A percentile compares a stretch with the other conserved stretches of the same genome.
Evolutionary conservation across 2,329 filamentous ascomycete species (phyloP).

Genomic region (Capronia coronata): DNA sequence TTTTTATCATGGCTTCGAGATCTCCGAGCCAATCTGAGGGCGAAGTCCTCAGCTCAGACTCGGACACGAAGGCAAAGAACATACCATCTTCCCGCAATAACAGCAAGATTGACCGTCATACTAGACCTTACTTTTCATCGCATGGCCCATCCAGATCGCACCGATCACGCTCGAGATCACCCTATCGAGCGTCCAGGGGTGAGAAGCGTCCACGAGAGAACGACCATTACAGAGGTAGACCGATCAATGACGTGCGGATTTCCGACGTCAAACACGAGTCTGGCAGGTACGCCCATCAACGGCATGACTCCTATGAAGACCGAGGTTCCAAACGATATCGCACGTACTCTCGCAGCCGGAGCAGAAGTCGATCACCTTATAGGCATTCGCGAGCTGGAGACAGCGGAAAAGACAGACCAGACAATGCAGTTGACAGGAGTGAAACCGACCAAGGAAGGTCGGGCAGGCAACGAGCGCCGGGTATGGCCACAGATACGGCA

Average conservation of each 20-base stretch:
- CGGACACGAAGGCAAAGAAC: constrained; percentile 76
- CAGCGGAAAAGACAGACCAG: constrained; percentile 28
- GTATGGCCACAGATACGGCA: not conserved
- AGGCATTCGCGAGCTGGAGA: constrained; percentile 28
- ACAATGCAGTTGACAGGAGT: constrained; percentile 38
- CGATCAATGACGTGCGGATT: constrained; percentile 30
- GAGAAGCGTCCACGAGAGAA: constrained; percentile 40
- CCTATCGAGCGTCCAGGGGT: constrained; percentile 37
- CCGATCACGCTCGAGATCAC: constrained; percentile 39
- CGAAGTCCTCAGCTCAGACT: constrained; percentile 72
- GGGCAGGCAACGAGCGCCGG: constrained; percentile 8
- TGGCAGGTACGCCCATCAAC: constrained; percentile 37
- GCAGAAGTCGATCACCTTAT: constrained; percentile 39
- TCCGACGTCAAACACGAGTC: constrained; percentile 36
- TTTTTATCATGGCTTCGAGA: constrained; percentile 43
- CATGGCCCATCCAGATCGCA: constrained; percentile 30
- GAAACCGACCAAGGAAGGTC: constrained; percentile 46
- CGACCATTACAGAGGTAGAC: constrained; percentile 32
- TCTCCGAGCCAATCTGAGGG: constrained; percentile 71
- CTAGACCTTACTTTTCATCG: constrained; percentile 60
- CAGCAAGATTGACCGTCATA: constrained; percentile 84
- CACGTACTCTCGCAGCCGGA: constrained; percentile 39
- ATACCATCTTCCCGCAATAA: constrained; percentile 66
- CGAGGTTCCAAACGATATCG: constrained; percentile 40
- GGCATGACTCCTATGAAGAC: constrained; percentile 43